Conservation (phyloP, 106 monocot species). For the Allium sativum region DNA sequence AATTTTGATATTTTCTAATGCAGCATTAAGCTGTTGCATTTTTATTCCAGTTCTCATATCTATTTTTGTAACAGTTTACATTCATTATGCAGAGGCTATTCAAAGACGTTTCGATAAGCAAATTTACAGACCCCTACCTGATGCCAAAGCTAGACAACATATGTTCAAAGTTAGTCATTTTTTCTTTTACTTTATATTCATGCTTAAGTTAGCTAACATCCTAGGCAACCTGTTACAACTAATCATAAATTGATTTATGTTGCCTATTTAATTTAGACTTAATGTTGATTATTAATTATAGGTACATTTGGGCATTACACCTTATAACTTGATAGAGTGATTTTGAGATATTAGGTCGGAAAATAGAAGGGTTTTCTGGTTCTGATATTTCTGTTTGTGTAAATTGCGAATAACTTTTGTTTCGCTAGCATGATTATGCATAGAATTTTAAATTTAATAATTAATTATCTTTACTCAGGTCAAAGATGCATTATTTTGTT, state of each 20-base stretch:
- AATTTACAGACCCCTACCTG: slow-evolving; percentile 82
- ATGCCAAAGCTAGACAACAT: slow-evolving; percentile 75
- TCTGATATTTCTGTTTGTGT: slow-evolving; percentile 80
- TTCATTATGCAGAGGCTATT: slow-evolving; percentile 36
- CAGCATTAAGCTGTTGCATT: background rate
- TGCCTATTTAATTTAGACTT: background rate
- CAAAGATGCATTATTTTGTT: slow-evolving; percentile 70
- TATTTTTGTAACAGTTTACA: slow-evolving; percentile 1
- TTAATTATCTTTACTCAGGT: slow-evolving; percentile 21
- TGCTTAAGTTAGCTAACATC: background rate
- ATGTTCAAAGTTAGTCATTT: slow-evolving; percentile 58
- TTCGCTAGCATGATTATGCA: too few species aligned
- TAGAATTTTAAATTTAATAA: background rate
- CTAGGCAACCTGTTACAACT: background rate
- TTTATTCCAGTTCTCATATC: background rate
- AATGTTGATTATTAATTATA: slow-evolving; percentile 9
- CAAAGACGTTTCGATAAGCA: slow-evolving; percentile 77
- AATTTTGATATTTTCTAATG: background rate
- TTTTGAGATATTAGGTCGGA: slow-evolving; percentile 55
- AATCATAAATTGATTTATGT: background rate
- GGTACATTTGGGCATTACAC: slow-evolving; percentile 79
- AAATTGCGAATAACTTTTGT: slow-evolving; percentile 13
- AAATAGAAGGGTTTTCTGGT: slow-evolving; percentile 73
- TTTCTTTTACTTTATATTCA: background rate
- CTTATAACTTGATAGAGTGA: slow-evolving; percentile 63